Conservation (phyloP, 1,284 basidiomycete genomes). For the Pseudozyma thailandica region DNA sequence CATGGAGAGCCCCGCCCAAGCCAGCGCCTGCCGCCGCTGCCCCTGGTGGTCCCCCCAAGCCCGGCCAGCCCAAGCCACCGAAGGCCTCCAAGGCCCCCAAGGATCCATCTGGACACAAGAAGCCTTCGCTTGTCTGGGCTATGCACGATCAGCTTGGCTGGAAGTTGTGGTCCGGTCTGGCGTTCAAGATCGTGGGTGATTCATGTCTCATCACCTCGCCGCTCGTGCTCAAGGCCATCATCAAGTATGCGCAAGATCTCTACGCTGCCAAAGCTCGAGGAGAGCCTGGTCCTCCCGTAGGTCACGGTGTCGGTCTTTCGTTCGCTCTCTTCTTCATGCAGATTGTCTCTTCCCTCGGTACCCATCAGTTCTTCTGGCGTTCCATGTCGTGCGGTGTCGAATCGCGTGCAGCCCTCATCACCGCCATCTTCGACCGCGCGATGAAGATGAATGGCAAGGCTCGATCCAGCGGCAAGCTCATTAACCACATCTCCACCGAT, state of each 20-base stretch:
- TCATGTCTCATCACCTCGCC: slow-evolving; percentile 60
- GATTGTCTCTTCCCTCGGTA: slow-evolving; percentile 76
- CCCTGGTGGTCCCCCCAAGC: slow-evolving; percentile 22
- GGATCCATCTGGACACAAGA: slow-evolving; percentile 51
- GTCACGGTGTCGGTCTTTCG: slow-evolving; percentile 59
- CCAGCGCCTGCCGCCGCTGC: slow-evolving; percentile 16
- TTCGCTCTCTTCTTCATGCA: slow-evolving; percentile 76
- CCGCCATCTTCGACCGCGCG: slow-evolving; percentile 84
- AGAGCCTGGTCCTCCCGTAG: slow-evolving; percentile 38
- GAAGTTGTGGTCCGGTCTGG: slow-evolving; percentile 83
- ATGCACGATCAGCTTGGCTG: slow-evolving; percentile 83
- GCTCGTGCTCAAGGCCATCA: slow-evolving; percentile 60
- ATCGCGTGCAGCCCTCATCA: slow-evolving; percentile 85
- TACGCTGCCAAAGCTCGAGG: slow-evolving; percentile 33
- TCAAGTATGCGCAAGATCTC: slow-evolving; percentile 51
- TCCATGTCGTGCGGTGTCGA: slow-evolving; percentile 73
- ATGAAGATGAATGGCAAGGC: slow-evolving; percentile 82
- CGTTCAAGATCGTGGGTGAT: slow-evolving; percentile 72
- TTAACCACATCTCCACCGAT: slow-evolving; percentile 94
- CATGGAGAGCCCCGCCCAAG: slow-evolving; percentile 55
- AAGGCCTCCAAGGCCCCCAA: slow-evolving; percentile 30
- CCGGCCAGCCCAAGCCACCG: slow-evolving; percentile 17
- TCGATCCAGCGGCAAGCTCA: slow-evolving; percentile 83
- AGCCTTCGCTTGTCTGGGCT: slow-evolving; percentile 77
- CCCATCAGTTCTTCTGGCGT: slow-evolving; percentile 83